Percentiles rank a stretch among this genome's conserved stretches.
These are phyloP conservation scores for Cladorrhinum samala DNA, from an alignment of 495 filamentous ascomycete species.

Conservation along the genomic window DNA sequence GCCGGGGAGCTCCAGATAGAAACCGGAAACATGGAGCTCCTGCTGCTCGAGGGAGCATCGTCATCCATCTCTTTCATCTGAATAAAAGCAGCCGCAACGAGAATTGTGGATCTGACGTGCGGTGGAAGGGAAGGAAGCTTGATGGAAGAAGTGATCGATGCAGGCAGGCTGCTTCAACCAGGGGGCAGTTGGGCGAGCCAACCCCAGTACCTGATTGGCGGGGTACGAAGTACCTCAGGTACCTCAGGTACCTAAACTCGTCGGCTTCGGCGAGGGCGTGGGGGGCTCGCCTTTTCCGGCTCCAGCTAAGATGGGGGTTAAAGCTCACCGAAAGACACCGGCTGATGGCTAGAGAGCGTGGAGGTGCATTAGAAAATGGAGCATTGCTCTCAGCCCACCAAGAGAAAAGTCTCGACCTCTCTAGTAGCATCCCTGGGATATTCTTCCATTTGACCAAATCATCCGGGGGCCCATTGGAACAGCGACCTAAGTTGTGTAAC, in stretches of 20 bases:
- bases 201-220: no score
- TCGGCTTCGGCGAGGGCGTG: conserved; percentile 15
- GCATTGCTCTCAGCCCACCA: no score
- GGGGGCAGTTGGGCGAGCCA: not conserved
- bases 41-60: no score
- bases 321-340: conserved; percentile 11
- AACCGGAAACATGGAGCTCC: no score
- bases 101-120: not conserved
- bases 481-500: no score
- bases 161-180: not conserved
- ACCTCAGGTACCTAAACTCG: conserved; percentile 5
- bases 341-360: conserved; percentile 5
- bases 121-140: not conserved
- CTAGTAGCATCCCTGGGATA: no score
- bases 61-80: not conserved
- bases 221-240: conserved; percentile 6
- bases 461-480: no score
- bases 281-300: conserved; percentile 14
- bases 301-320: conserved; percentile 16
- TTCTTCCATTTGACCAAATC: no score
- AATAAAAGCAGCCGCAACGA: not conserved
- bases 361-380: not conserved
- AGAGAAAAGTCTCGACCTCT: no score
- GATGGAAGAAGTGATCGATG: not conserved
- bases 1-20: no score